Percentiles rank a stretch among this genome's conserved stretches.
phyloP scores from a whole-genome alignment of 75 land plant species.

The Cupressus sempervirens region DNA sequence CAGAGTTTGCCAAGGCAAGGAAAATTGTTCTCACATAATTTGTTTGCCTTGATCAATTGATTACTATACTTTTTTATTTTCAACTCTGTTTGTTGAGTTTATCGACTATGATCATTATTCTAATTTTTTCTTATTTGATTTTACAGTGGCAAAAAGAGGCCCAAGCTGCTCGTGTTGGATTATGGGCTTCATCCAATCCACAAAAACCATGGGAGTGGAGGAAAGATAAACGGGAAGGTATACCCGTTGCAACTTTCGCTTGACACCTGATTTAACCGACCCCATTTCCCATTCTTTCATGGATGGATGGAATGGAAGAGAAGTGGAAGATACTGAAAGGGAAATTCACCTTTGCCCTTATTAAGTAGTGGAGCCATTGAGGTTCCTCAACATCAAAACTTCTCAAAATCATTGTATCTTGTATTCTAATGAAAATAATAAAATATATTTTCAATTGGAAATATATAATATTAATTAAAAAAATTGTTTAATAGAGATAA shows the following conservation, averaged over 20 bases:
- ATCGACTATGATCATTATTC: neutral
- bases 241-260: neutral
- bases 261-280: neutral
- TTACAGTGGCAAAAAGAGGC: slow-evolving; percentile 85
- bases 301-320: neutral
- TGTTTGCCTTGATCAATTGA: neutral
- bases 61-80: neutral
- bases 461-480: no score
- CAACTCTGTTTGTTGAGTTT: neutral
- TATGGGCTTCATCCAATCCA: slow-evolving; percentile 81
- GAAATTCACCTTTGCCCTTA: neutral
- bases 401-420: no score
- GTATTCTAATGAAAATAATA: no score
- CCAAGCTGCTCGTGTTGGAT: slow-evolving; percentile 53
- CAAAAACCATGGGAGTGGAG: slow-evolving; percentile 95
- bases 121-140: neutral
- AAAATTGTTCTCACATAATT: neutral
- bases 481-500: no score
- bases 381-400: no score
- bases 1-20: slow-evolving; percentile 52
- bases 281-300: neutral
- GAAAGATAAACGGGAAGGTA: slow-evolving; percentile 37
- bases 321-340: neutral
- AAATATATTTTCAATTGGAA: no score
- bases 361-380: neutral